Evolutionary conservation across 306 rosid species (phyloP).

Genomic region (Macrotyloma uniflorum): DNA sequence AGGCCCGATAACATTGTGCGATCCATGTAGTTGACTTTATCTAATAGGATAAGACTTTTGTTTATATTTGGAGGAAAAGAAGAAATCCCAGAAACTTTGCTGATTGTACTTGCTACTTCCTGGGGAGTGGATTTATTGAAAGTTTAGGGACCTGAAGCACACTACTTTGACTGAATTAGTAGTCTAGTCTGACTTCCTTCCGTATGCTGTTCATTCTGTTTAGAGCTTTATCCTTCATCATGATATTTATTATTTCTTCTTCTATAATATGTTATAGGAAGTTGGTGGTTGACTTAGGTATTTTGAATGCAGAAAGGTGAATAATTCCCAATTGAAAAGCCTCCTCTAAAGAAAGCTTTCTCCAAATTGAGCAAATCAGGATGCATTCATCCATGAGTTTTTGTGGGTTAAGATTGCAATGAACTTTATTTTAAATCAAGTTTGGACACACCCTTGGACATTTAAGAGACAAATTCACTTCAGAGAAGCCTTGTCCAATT

Average conservation of each 20-base stretch:
- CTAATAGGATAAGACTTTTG: not conserved
- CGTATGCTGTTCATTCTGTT: not conserved
- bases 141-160: not conserved
- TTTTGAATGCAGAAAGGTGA: not conserved
- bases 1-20: no score
- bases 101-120: not conserved
- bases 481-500: not conserved
- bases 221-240: not conserved
- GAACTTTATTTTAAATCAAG: not conserved
- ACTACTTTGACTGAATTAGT: not conserved
- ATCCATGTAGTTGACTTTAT: no score
- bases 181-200: not conserved
- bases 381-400: not conserved
- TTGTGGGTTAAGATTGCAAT: not conserved
- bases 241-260: not conserved
- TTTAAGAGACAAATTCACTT: not conserved
- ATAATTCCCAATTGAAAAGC: not conserved
- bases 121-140: conserved; percentile 4
- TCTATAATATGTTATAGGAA: not conserved
- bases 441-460: not conserved
- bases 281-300: not conserved
- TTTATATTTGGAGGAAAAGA: not conserved
- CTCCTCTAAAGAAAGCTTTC: not conserved
- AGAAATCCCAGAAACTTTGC: not conserved
- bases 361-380: not conserved